These are phyloP conservation scores for Aspergillus olivimuriae DNA, from an alignment of 495 filamentous ascomycete species.

Conservation along the genomic window DNA sequence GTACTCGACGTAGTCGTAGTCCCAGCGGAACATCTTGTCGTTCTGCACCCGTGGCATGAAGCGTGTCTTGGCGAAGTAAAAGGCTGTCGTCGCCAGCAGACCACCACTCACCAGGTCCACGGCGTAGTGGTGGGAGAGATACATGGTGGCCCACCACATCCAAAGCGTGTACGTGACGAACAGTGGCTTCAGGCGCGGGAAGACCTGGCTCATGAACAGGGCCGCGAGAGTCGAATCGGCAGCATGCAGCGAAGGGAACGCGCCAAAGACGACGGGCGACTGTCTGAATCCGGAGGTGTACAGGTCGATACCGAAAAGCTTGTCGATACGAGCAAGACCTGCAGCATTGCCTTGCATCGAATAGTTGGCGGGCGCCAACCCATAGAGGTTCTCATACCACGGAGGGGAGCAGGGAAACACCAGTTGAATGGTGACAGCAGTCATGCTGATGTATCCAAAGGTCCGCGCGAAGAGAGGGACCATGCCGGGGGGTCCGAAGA, in stretches of 20 bases:
- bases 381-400: constrained; percentile 91
- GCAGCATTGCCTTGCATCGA: constrained; percentile 81
- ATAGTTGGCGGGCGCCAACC: constrained; percentile 85
- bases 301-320: constrained; percentile 79
- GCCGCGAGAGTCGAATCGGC: constrained; percentile 81
- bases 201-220: constrained; percentile 87
- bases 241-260: constrained; percentile 87
- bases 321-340: constrained; percentile 81
- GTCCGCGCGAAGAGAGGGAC: constrained; percentile 75
- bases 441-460: constrained; percentile 88
- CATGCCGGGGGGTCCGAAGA: constrained; percentile 82
- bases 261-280: constrained; percentile 87
- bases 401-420: constrained; percentile 89
- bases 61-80: constrained; percentile 69
- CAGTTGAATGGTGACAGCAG: constrained; percentile 78
- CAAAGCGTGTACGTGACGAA: constrained; percentile 79
- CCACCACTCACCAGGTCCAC: constrained; percentile 86
- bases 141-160: constrained; percentile 99
- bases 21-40: constrained; percentile 85
- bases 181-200: constrained; percentile 67
- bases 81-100: constrained; percentile 69
- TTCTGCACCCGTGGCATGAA: constrained; percentile 75
- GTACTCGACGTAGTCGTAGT: constrained; percentile 88
- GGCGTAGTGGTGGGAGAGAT: constrained; percentile 92
- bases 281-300: constrained; percentile 87